phyloP scores from a whole-genome alignment of 495 filamentous ascomycete species.

The Gamarada debralockiae region DNA sequence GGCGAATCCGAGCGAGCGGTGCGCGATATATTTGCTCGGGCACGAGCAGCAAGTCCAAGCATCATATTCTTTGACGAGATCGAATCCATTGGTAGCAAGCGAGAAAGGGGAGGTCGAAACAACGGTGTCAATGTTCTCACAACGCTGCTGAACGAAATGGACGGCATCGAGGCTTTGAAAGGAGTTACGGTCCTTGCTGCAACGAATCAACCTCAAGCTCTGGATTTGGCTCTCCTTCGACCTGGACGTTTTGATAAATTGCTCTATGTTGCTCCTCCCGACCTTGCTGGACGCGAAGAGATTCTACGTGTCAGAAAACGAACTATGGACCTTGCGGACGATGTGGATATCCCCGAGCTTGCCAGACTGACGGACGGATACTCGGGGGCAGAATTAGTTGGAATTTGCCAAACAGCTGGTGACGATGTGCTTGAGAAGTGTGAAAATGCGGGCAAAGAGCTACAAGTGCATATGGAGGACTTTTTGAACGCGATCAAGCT shows the following conservation, averaged over 20 bases:
- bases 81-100: conserved; percentile 81
- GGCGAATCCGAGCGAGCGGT: conserved; percentile 91
- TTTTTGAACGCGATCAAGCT: conserved; percentile 58
- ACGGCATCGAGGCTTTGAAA: conserved; percentile 82
- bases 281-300: conserved; percentile 66
- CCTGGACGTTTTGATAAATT: conserved; percentile 85
- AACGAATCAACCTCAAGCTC: conserved; percentile 83
- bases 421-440: conserved; percentile 55
- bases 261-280: conserved; percentile 87
- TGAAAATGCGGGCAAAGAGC: conserved; percentile 38
- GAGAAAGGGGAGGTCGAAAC: conserved; percentile 44
- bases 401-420: conserved; percentile 68
- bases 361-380: conserved; percentile 74
- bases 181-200: conserved; percentile 90
- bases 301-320: conserved; percentile 67
- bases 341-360: conserved; percentile 62
- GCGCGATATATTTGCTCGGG: conserved; percentile 83
- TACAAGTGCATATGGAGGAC: conserved; percentile 55
- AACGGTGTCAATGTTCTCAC: conserved; percentile 79
- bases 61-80: conserved; percentile 99
- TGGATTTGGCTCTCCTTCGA: conserved; percentile 85
- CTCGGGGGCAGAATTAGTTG: conserved; percentile 85
- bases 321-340: conserved; percentile 56
- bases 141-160: conserved; percentile 92
- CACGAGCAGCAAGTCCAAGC: conserved; percentile 78